Evolutionary conservation across 768 basidiomycete species (phyloP).

Genomic region (Termitomyces heimii): DNA sequence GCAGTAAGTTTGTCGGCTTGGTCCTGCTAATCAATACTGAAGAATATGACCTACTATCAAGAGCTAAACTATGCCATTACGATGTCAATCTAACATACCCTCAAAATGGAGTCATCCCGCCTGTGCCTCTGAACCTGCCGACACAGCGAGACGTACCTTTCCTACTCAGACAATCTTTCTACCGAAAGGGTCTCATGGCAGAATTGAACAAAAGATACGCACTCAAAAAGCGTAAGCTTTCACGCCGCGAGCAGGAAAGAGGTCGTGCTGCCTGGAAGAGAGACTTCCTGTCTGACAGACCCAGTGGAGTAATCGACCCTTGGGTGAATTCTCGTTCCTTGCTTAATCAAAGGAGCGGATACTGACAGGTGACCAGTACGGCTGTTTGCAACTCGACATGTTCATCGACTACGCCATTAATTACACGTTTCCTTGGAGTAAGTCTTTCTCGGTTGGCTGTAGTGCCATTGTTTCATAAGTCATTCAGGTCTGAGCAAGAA

Average conservation of each 20-base stretch:
- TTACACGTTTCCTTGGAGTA: constrained; percentile 59
- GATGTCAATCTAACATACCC: constrained; percentile 68
- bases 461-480: background rate
- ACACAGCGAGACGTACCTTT: constrained; percentile 29
- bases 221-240: constrained; percentile 14
- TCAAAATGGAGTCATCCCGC: constrained; percentile 46
- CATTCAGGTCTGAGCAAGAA: constrained; percentile 20
- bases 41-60: constrained; percentile 15
- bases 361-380: constrained; percentile 34
- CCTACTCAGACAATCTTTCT: constrained; percentile 10
- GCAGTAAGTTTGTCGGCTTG: constrained; percentile 44
- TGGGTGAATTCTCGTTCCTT: constrained; percentile 30
- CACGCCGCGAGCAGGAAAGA: constrained; percentile 18
- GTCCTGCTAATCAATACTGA: background rate
- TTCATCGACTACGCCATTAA: constrained; percentile 70
- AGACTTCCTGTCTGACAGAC: constrained; percentile 33
- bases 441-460: background rate
- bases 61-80: constrained; percentile 56
- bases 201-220: constrained; percentile 18
- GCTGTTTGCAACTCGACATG: constrained; percentile 59
- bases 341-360: background rate
- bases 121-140: constrained; percentile 28
- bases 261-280: constrained; percentile 36
- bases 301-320: constrained; percentile 51
- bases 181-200: constrained; percentile 14